These are phyloP conservation scores for Cyberlindnera petersonii DNA, from an alignment of 805 yeast species.

Conservation along the genomic window DNA sequence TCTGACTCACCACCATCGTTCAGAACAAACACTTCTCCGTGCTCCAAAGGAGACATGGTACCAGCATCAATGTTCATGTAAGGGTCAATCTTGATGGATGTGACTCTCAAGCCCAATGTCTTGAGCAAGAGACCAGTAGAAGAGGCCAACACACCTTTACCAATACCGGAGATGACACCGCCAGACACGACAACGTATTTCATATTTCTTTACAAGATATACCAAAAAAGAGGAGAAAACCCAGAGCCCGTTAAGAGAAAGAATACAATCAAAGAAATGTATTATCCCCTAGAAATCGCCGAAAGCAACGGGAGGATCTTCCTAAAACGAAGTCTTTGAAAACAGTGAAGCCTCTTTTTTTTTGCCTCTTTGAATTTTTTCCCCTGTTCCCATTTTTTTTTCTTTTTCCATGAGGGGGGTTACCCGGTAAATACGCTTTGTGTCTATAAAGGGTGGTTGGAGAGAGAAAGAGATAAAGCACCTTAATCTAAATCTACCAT, in stretches of 20 bases:
- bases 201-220: no score
- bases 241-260: slow-evolving; percentile 3
- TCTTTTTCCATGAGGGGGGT: no score
- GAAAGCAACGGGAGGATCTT: slow-evolving; percentile 17
- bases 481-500: no score
- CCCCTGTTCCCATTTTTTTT: no score
- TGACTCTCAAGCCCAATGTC: slow-evolving; percentile 90
- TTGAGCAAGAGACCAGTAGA: slow-evolving; percentile 94
- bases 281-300: slow-evolving; percentile 7
- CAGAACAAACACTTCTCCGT: slow-evolving; percentile 96
- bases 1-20: slow-evolving; percentile 99
- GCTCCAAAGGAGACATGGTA: slow-evolving; percentile 98
- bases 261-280: slow-evolving; percentile 1
- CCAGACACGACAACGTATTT: slow-evolving; percentile 99
- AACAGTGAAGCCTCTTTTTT: background rate
- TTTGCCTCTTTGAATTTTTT: no score
- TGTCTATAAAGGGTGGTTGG: no score
- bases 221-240: background rate
- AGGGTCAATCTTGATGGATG: slow-evolving; percentile 97
- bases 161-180: slow-evolving; percentile 99
- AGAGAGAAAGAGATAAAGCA: background rate
- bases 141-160: slow-evolving; percentile 97
- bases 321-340: background rate
- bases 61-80: slow-evolving; percentile 99
- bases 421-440: background rate